Evolutionary conservation across 2,329 filamentous ascomycete genomes (phyloP).

Genomic region (Phaeoacremonium minimum): DNA sequence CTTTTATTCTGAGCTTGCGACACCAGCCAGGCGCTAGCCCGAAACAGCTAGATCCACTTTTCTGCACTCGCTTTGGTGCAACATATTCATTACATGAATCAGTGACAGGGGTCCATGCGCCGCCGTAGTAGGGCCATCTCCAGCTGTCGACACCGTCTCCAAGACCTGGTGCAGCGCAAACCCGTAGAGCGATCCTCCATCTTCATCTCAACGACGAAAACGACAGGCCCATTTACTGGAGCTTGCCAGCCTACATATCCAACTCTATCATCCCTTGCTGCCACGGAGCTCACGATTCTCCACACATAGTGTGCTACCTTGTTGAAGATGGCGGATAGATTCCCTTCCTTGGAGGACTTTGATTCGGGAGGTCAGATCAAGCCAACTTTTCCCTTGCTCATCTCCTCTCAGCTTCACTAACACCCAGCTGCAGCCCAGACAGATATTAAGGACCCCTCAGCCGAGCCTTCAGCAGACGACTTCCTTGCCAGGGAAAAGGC

Average conservation of each 20-base stretch:
- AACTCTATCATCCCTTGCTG: background rate
- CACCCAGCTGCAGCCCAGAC: conserved; percentile 56
- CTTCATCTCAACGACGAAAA: conserved; percentile 1
- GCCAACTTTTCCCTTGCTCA: conserved; percentile 5
- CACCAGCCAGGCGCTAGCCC: too few relatives aligned
- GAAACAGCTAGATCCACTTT: too few relatives aligned
- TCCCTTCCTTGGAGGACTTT: conserved; percentile 76
- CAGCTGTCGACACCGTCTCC: too few relatives aligned
- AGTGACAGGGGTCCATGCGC: too few relatives aligned
- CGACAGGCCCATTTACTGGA: conserved; percentile 1
- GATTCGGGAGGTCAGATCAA: conserved; percentile 54
- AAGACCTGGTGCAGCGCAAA: too few relatives aligned
- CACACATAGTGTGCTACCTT: too few relatives aligned
- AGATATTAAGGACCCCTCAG: conserved; percentile 53
- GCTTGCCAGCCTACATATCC: too few relatives aligned
- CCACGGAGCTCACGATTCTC: background rate
- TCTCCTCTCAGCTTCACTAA: conserved; percentile 11
- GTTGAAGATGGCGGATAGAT: conserved; percentile 70
- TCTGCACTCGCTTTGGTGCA: too few relatives aligned
- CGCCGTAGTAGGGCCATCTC: too few relatives aligned
- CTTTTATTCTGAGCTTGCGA: too few relatives aligned
- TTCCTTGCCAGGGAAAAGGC: conserved; percentile 92
- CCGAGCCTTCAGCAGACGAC: conserved; percentile 64
- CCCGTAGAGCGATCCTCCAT: too few relatives aligned
- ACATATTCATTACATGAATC: too few relatives aligned